phyloP scores from a whole-genome alignment of 148 eudicot species.

The Silene latifolia region DNA sequence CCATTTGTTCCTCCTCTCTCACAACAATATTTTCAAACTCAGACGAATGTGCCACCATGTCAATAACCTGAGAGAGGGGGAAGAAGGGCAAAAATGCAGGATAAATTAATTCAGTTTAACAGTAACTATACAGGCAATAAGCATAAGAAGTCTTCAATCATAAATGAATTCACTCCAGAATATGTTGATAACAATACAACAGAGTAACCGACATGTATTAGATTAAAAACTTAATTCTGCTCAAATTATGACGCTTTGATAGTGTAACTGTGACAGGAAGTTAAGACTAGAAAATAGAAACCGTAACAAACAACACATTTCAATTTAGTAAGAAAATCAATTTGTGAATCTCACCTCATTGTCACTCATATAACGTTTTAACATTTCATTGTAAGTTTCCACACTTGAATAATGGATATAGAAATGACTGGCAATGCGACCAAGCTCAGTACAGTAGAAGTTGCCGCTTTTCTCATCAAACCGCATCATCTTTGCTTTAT shows the following conservation, averaged over 20 bases:
- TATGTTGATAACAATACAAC: background rate
- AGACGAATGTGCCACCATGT: conserved; percentile 99
- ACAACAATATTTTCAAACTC: conserved; percentile 97
- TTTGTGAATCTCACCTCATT: conserved; percentile 58
- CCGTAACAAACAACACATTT: background rate
- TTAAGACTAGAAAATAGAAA: background rate
- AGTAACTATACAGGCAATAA: background rate
- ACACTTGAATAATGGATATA: conserved; percentile 98
- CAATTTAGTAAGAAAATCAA: background rate
- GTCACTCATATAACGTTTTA: conserved; percentile 94
- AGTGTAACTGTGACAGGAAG: background rate
- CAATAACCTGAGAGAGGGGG: conserved; percentile 56
- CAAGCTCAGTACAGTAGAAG: conserved; percentile 97
- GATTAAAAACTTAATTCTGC: background rate
- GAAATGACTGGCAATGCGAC: conserved; percentile 99
- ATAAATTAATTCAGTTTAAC: background rate
- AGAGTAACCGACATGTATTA: background rate
- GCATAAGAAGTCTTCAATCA: background rate
- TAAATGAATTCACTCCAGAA: background rate
- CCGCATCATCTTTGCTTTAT: conserved; percentile 99
- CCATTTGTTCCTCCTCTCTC: conserved; percentile 95
- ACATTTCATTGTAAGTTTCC: conserved; percentile 96
- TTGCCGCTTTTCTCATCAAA: conserved; percentile 99
- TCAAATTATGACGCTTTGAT: background rate
- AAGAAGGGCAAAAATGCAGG: background rate